phyloP scores from a whole-genome alignment of 2,329 filamentous ascomycete genomes.

The Triangularia verruculosa region DNA sequence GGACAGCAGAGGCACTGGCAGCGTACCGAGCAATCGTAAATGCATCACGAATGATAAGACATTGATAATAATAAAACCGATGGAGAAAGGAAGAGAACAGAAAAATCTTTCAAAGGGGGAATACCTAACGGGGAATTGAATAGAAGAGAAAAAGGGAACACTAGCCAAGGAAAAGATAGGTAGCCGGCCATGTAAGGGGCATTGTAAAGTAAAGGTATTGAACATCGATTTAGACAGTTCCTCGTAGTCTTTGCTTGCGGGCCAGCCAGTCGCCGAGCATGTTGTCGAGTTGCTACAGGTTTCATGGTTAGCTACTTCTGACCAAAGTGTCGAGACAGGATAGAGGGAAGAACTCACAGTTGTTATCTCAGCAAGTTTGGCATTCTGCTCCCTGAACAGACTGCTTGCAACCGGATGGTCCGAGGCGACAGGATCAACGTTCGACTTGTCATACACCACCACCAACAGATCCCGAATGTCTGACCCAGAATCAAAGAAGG shows the following conservation, averaged over 20 bases:
- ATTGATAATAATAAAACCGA: not conserved
- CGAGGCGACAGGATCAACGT: conserved; percentile 72
- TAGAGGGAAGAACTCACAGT: conserved; percentile 49
- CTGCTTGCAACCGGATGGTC: conserved; percentile 81
- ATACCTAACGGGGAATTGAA: not conserved
- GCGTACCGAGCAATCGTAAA: conserved; percentile 3
- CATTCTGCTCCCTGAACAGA: conserved; percentile 84
- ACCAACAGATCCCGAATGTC: conserved; percentile 87
- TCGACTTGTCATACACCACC: conserved; percentile 89
- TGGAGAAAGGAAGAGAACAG: not conserved
- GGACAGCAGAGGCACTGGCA: not conserved
- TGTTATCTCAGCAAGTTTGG: conserved; percentile 81
- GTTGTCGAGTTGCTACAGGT: conserved; percentile 69
- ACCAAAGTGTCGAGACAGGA: not conserved
- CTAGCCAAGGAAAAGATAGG: not conserved
- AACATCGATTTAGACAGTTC: conserved; percentile 38
- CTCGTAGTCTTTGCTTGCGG: conserved; percentile 62
- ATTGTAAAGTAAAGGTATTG: not conserved
- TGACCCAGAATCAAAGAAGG: conserved; percentile 85
- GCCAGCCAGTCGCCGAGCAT: conserved; percentile 81
- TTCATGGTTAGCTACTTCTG: conserved; percentile 21
- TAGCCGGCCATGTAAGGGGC: conserved; percentile 1
- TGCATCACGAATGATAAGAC: conserved; percentile 6
- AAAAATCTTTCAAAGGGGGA: not conserved
- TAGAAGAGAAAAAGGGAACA: not conserved